Percentiles rank a stretch among this genome's conserved stretches.
Evolutionary conservation across 1,139 yeast genomes (phyloP).

Genomic region (Scheffersomyces parashehatae): DNA sequence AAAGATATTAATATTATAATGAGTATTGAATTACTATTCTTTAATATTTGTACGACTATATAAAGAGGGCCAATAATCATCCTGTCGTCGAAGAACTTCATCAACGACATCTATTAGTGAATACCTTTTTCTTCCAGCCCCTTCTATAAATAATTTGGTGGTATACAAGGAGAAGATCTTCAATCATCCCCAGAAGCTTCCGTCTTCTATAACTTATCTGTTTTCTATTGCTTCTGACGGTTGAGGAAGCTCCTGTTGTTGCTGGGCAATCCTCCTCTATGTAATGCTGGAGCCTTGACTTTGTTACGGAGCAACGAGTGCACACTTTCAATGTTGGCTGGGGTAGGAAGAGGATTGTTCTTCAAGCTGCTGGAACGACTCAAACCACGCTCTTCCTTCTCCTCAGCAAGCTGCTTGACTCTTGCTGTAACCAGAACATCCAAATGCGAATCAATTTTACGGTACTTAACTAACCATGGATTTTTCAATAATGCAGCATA

Average conservation of each 20-base stretch:
- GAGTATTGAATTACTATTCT: too few species aligned
- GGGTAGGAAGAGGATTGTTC: conserved; percentile 8
- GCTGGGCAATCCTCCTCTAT: conserved; percentile 38
- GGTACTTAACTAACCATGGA: conserved; percentile 72
- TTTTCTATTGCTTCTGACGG: neutral
- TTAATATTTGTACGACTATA: too few species aligned
- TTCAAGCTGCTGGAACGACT: conserved; percentile 11
- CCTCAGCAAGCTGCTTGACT: conserved; percentile 31
- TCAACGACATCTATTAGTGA: too few species aligned
- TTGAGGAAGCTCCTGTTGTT: conserved; percentile 13
- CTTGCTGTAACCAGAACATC: conserved; percentile 39
- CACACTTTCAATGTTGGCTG: conserved; percentile 32
- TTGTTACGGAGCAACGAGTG: conserved; percentile 37
- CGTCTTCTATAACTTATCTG: too few species aligned
- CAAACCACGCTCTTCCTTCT: conserved; percentile 16
- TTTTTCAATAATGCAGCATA: conserved; percentile 72
- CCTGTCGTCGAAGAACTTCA: too few species aligned
- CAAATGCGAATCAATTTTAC: conserved; percentile 45
- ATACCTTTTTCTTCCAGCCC: too few species aligned
- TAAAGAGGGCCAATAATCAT: too few species aligned
- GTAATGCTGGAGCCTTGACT: conserved; percentile 46
- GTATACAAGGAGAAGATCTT: too few species aligned
- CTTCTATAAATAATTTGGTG: too few species aligned
- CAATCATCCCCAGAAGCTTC: too few species aligned
- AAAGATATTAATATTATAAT: too few species aligned